Conservation (phyloP, 2,329 filamentous ascomycete species). For the Hirsutella minnesotensis region DNA sequence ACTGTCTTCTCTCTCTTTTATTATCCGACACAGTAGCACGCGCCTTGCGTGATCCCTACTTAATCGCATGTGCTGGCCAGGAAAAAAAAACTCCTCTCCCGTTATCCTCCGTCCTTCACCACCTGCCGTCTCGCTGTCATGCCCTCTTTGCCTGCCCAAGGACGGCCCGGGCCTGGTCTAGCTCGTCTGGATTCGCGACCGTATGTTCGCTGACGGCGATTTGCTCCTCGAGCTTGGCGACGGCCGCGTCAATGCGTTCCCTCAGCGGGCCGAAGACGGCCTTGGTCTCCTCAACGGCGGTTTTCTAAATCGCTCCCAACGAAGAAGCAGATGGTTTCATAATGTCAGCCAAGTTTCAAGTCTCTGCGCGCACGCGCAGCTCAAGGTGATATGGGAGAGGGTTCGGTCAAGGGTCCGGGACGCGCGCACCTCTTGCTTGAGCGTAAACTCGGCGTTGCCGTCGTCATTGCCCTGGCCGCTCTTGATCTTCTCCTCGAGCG, state of each 20-base stretch:
- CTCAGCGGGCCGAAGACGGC: conserved; percentile 65
- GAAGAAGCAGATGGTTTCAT: too few relatives aligned
- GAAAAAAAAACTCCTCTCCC: too few relatives aligned
- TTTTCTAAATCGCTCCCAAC: conserved; percentile 42
- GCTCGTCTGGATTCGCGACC: conserved; percentile 33
- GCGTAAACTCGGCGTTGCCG: conserved; percentile 62
- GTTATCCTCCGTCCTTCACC: too few relatives aligned
- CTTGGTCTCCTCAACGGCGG: conserved; percentile 78
- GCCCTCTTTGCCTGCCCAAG: conserved; percentile 34
- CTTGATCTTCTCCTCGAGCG: conserved; percentile 50
- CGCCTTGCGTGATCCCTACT: too few relatives aligned
- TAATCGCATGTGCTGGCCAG: too few relatives aligned
- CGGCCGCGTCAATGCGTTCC: conserved; percentile 57
- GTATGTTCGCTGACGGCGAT: conserved; percentile 51
- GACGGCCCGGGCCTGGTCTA: conserved; percentile 42
- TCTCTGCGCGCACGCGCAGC: too few relatives aligned
- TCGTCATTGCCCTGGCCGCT: conserved; percentile 42
- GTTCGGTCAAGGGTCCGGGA: too few relatives aligned
- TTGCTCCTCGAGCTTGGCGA: conserved; percentile 63
- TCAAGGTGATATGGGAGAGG: too few relatives aligned
- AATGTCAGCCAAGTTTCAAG: too few relatives aligned
- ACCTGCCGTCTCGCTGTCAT: too few relatives aligned
- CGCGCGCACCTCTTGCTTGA: conserved; percentile 78
- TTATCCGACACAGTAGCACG: too few relatives aligned
- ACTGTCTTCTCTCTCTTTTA: too few relatives aligned